Evolutionary conservation across 2,329 filamentous ascomycete genomes (phyloP), one percentile per base, ranked within the genome.

Genomic region (Blastomyces percursus): DNA sequence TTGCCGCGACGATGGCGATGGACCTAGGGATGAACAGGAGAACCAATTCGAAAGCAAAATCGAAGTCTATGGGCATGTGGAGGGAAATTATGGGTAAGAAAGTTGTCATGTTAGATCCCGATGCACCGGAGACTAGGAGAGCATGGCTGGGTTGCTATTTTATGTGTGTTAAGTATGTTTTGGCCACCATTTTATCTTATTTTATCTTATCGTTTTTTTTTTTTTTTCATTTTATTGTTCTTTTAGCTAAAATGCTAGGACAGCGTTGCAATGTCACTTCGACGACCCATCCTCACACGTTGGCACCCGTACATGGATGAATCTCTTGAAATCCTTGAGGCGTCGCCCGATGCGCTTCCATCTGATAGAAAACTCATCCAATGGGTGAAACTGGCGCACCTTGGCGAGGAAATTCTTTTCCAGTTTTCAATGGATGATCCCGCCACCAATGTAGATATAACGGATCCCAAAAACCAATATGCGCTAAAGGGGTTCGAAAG

Each of bases 1-100:
- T 90, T 70, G 88, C 89, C 1, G 87, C 87, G 57, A 83, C 90
- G 68, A 90, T 96, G 86, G 88, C 87, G 32, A 85, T 95, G 61
- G 91, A 96, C 68, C 82, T 96, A 42, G 91, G 91, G 0, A 82
- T 96, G 7, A 89, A 87, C 19, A 82, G 84, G 65, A 78, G 80
- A 66, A 73, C 74, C 65, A 78, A 71, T 68, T 72, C 74, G 65
- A 78, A 71, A 68, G 66, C 67, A 65, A 72, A 74, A 68, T 55
- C 64, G 8, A 72, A 69, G 56, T 67, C 67, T 2, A 68, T 72
- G 11, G 72, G 64, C n/a, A 68, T 76, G 42, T 70, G 77, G 63
- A 71, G 71, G 30, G 76, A 78, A 11, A 66, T 77, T 11, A 69
- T 76, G 56, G 68, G 70, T 35, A 79, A 78, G 52, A 75, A 74